Percentiles rank a stretch among this genome's conserved stretches.
Conservation (phyloP, 106 monocot genomes). For the Platanthera guangdongensis region DNA sequence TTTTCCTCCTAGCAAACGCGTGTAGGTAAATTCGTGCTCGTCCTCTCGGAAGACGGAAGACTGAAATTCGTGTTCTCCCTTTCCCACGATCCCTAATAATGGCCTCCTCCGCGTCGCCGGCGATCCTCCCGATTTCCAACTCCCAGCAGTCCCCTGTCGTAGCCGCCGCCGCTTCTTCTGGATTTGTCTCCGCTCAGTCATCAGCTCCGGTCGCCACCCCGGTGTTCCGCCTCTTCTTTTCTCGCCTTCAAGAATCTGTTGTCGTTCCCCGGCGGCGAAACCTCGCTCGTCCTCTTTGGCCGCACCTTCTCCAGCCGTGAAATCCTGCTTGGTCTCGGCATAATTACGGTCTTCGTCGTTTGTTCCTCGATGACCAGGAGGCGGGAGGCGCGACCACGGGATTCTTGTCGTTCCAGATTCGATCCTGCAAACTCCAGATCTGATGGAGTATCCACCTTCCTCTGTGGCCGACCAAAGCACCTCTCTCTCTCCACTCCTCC, state of each 20-base stretch:
- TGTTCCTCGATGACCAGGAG: constrained; percentile 41
- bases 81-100: neutral
- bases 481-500: no score
- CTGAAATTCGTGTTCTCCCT: no score
- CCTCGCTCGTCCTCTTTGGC: constrained; percentile 28
- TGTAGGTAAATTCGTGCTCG: no score
- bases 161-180: neutral
- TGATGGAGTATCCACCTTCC: no score
- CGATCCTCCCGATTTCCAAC: constrained; percentile 8
- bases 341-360: constrained; percentile 26
- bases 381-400: constrained; percentile 16
- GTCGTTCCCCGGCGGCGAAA: constrained; percentile 29
- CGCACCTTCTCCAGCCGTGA: constrained; percentile 28
- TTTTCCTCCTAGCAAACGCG: no score
- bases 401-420: constrained; percentile 27
- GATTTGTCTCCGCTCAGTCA: neutral
- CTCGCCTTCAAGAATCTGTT: constrained; percentile 31
- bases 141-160: neutral
- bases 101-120: constrained; percentile 5
- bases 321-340: constrained; percentile 21
- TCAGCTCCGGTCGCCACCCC: constrained; percentile 1
- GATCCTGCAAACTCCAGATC: no score
- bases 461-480: no score
- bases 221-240: constrained; percentile 9
- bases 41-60: no score